phyloP scores from a whole-genome alignment of 768 basidiomycete genomes.

The Pleurotus djamor region DNA sequence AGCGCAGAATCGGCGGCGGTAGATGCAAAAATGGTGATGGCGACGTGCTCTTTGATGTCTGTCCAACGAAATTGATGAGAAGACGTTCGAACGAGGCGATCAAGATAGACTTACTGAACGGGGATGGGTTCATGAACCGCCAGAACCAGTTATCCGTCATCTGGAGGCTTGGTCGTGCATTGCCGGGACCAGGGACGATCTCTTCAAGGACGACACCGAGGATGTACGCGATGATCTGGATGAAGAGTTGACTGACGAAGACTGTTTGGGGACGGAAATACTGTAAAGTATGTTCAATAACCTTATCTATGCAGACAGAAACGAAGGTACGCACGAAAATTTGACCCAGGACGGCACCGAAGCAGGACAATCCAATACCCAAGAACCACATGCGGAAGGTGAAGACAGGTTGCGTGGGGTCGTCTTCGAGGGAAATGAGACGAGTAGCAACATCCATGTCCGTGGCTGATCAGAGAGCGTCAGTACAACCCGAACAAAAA shows the following conservation, averaged over 20 bases:
- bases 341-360: constrained; percentile 49
- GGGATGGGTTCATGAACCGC: constrained; percentile 61
- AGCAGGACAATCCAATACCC: constrained; percentile 51
- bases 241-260: constrained; percentile 45
- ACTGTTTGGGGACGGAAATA: constrained; percentile 55
- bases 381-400: constrained; percentile 60
- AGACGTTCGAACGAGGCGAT: not conserved
- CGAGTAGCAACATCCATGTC: constrained; percentile 44
- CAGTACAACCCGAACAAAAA: not conserved
- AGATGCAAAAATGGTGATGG: constrained; percentile 59
- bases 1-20: constrained; percentile 58
- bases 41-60: constrained; percentile 59
- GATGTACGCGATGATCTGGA: constrained; percentile 51
- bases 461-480: constrained; percentile 27
- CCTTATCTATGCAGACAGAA: constrained; percentile 16
- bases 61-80: not conserved
- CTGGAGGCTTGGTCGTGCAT: constrained; percentile 20
- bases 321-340: constrained; percentile 36
- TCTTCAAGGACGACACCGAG: constrained; percentile 43
- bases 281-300: constrained; percentile 24
- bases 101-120: constrained; percentile 49
- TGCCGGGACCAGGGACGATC: constrained; percentile 31
- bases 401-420: constrained; percentile 43
- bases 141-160: constrained; percentile 38
- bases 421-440: constrained; percentile 52